Evolutionary conservation across 192 early-diverging fungal genomes (phyloP), one percentile per base, ranked within the genome.

Genomic region (Backusella morwellensis): DNA sequence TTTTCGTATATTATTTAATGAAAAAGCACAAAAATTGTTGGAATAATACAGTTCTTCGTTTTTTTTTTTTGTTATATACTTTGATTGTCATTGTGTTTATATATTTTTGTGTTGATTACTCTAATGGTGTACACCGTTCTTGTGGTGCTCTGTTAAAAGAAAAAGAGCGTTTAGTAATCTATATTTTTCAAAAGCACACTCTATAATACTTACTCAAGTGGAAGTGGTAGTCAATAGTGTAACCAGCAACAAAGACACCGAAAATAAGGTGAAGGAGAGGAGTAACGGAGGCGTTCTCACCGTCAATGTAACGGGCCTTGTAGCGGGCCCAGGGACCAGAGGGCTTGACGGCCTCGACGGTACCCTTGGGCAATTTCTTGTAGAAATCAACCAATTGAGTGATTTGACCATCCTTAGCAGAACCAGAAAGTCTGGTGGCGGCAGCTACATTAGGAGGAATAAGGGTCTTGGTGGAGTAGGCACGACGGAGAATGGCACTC

Each of bases 41-140:
- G 29, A 36, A 68, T 36, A n/a, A 68, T 68, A 68, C 35, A 36
- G 67, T 35, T 68, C 8, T 29, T n/a, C 19, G 35, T 19, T 69
- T 9, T 68, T 26, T 26, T 29, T 68, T 68, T 32, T 34, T 52
- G 50, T 52, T 52, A 52, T 59, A 23, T 23, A 56, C 29, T 67
- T 34, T 67, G 34, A 67, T 34, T 67, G 23, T 35, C 34, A 67
- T 4, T 35, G 34, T 67, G 66, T 67, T 67, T 54, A 56, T 56
- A 56, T 56, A 9, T 59, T 59, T 59, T 59, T 59, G n/a, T 23
- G 23, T 26, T 11, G 54, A 59, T 26, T 54, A 19, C 75, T 83
- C 81, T 92, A 94, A 83, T 94, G 93, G 90, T 94, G 89, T 81
- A 91, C 91, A 70, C 88, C 90, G 84, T 89, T 91, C 91, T 92